A percentile compares a stretch with the other conserved stretches of the same genome.
phyloP scores from a whole-genome alignment of 805 yeast genomes.

The Suhomyces xylopsoci region DNA sequence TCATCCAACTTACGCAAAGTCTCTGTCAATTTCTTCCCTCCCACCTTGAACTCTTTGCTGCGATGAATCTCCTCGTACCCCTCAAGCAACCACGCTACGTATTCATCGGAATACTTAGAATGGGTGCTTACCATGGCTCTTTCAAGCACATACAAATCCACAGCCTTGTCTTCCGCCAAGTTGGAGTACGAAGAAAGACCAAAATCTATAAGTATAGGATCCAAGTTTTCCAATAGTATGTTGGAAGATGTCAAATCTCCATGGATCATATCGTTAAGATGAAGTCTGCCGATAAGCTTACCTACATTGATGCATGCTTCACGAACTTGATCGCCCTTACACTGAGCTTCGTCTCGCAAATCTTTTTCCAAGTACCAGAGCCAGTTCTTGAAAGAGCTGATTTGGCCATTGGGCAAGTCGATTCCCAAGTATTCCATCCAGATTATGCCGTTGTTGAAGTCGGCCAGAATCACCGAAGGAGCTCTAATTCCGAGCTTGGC shows the following conservation, averaged over 20 bases:
- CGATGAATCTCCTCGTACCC: conserved; percentile 55
- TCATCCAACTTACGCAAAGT: conserved; percentile 67
- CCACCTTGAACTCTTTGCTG: conserved; percentile 27
- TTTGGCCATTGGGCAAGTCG: conserved; percentile 45
- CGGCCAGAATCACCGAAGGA: conserved; percentile 75
- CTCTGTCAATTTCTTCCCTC: conserved; percentile 46
- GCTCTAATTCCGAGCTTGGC: conserved; percentile 56
- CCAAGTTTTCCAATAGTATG: conserved; percentile 48
- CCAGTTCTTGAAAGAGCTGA: conserved; percentile 69
- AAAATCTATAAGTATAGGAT: conserved; percentile 79
- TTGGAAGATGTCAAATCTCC: conserved; percentile 95
- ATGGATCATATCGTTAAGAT: conserved; percentile 75
- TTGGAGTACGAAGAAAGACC: conserved; percentile 79
- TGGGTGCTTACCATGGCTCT: conserved; percentile 91
- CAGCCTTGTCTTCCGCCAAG: conserved; percentile 89
- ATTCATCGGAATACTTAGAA: conserved; percentile 62
- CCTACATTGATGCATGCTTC: conserved; percentile 58
- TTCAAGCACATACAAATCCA: conserved; percentile 92
- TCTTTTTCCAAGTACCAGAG: conserved; percentile 57
- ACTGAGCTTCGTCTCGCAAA: conserved; percentile 12
- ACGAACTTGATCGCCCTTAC: conserved; percentile 37
- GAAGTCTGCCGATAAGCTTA: conserved; percentile 63
- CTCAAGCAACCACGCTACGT: conserved; percentile 66
- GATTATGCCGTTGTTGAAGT: conserved; percentile 71
- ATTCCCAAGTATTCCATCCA: conserved; percentile 86